Evolutionary conservation across 1,284 basidiomycete genomes (phyloP).

Genomic region (Irpex sp.): DNA sequence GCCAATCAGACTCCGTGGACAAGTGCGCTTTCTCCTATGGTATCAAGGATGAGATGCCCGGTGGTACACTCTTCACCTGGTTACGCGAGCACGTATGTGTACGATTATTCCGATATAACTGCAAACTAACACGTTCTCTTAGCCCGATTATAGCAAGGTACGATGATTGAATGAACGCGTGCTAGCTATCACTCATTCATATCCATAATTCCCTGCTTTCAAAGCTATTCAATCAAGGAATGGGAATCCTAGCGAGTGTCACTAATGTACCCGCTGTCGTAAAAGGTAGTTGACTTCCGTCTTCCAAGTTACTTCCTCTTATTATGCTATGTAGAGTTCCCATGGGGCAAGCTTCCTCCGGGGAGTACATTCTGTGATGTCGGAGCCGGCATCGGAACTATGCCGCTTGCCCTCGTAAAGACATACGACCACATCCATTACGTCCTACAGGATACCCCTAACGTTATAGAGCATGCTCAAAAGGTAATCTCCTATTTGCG

Average conservation of each 20-base stretch:
- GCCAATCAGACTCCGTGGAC: not conserved
- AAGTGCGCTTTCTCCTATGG: constrained; percentile 4
- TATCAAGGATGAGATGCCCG: constrained; percentile 7
- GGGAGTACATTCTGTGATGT: constrained; percentile 55
- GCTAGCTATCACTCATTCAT: not conserved
- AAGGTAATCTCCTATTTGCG: not conserved
- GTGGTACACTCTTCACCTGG: constrained; percentile 6
- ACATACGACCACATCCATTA: constrained; percentile 48
- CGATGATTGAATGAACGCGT: not conserved
- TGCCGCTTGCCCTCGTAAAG: constrained; percentile 49
- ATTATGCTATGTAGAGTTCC: constrained; percentile 40
- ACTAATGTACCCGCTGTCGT: constrained; percentile 4
- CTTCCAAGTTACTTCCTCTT: not conserved
- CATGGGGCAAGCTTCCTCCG: constrained; percentile 47
- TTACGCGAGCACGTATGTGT: not conserved
- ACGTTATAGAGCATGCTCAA: constrained; percentile 3
- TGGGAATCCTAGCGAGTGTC: not conserved
- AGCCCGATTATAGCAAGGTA: constrained; percentile 7
- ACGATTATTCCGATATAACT: not conserved
- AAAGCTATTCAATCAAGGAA: constrained; percentile 3
- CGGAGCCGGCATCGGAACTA: constrained; percentile 52
- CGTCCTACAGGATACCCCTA: constrained; percentile 48
- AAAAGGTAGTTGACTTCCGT: not conserved
- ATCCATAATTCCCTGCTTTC: not conserved
- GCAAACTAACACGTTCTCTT: not conserved